Evolutionary conservation across 2,329 filamentous ascomycete genomes (phyloP).

Genomic region (Coleophoma eucalyptorum): DNA sequence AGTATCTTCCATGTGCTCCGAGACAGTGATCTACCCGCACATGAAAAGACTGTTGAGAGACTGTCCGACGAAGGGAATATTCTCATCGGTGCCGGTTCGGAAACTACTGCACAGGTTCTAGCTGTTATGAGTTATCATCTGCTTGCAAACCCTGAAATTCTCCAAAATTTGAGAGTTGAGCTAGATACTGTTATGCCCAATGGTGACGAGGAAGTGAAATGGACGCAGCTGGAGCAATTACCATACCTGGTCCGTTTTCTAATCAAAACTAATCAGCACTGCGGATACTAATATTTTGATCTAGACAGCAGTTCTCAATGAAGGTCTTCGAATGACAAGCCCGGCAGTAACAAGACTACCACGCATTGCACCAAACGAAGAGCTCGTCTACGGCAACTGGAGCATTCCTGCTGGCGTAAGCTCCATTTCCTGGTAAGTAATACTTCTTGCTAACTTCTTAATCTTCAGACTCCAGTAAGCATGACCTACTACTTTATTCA

Average conservation of each 20-base stretch:
- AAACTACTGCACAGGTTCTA: constrained; percentile 30
- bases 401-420: constrained; percentile 14
- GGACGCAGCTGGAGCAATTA: constrained; percentile 33
- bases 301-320: constrained; percentile 1
- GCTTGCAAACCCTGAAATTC: constrained; percentile 16
- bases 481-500: constrained; percentile 10
- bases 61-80: constrained; percentile 33
- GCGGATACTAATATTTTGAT: background rate
- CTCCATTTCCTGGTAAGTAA: background rate
- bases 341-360: constrained; percentile 3
- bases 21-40: constrained; percentile 27
- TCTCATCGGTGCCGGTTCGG: constrained; percentile 33
- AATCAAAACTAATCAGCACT: background rate
- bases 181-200: constrained; percentile 17
- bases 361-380: constrained; percentile 4
- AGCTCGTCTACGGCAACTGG: constrained; percentile 5
- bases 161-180: constrained; percentile 20
- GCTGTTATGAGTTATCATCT: constrained; percentile 23
- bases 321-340: constrained; percentile 4
- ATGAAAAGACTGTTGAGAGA: constrained; percentile 31
- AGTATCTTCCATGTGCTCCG: constrained; percentile 18
- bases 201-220: constrained; percentile 12
- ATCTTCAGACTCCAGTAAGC: constrained; percentile 1
- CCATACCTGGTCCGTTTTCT: constrained; percentile 27
- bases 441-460: background rate